Conservation (phyloP, 257 asterid species). For the Fraxinus excelsior region DNA sequence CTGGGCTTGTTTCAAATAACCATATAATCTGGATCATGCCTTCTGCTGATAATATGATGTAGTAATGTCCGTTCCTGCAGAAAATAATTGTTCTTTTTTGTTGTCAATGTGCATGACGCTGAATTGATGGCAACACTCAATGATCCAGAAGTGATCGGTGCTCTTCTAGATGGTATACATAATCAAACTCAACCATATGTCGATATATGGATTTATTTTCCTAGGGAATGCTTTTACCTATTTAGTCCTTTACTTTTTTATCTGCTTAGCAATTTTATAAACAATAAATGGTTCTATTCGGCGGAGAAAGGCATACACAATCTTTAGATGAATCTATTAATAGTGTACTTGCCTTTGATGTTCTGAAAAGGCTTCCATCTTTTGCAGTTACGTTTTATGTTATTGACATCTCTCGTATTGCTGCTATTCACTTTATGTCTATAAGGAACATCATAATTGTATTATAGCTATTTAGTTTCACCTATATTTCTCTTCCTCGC, state of each 20-base stretch:
- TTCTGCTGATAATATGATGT: slow-evolving; percentile 1
- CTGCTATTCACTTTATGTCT: too few relatives aligned
- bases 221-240: slow-evolving; percentile 3
- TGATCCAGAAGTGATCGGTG: slow-evolving; percentile 96
- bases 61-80: not conserved
- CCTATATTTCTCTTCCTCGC: too few relatives aligned
- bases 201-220: not conserved
- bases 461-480: too few relatives aligned
- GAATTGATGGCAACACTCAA: slow-evolving; percentile 92
- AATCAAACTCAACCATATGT: slow-evolving; percentile 11
- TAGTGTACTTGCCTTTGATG: too few relatives aligned
- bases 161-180: slow-evolving; percentile 92
- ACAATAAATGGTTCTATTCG: not conserved
- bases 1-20: not conserved
- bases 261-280: too few relatives aligned
- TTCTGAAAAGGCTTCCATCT: too few relatives aligned
- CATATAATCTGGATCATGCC: slow-evolving; percentile 1
- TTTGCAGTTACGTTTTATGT: too few relatives aligned
- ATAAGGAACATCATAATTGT: too few relatives aligned
- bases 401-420: too few relatives aligned
- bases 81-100: not conserved
- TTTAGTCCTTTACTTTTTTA: not conserved
- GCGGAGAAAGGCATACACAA: not conserved
- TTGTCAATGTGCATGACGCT: slow-evolving; percentile 64
- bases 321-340: not conserved